Evolutionary conservation across 2,329 filamentous ascomycete genomes (phyloP).

Genomic region (Fulvia fulva): DNA sequence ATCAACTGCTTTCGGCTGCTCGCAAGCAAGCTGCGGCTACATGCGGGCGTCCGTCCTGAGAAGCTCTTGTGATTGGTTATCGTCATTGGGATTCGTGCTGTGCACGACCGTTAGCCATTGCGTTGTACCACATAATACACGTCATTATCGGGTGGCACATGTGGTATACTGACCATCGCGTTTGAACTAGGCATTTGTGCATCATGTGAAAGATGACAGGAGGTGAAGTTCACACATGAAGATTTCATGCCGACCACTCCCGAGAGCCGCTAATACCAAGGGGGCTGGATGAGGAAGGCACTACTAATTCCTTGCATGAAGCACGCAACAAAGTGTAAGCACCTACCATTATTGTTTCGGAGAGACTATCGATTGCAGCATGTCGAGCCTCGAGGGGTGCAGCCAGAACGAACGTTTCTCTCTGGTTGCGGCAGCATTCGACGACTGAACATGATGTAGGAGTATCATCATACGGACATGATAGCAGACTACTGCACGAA

Average conservation of each 20-base stretch:
- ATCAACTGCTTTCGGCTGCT: neutral
- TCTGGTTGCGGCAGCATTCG: neutral
- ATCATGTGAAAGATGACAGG: neutral
- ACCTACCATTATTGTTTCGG: neutral
- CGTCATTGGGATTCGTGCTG: conserved; percentile 10
- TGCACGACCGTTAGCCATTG: neutral
- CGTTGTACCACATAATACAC: neutral
- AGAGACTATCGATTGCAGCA: neutral
- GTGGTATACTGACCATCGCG: neutral
- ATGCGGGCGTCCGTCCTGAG: conserved; percentile 9
- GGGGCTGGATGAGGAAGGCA: neutral
- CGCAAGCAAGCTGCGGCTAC: conserved; percentile 8
- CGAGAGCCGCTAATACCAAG: neutral
- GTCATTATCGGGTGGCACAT: neutral
- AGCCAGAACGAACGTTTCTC: neutral
- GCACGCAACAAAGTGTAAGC: neutral
- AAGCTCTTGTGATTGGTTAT: conserved; percentile 14
- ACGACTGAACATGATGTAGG: too few species aligned
- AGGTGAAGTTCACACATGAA: neutral
- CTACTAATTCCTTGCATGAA: neutral
- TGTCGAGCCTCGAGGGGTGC: too few species aligned
- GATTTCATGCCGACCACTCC: neutral
- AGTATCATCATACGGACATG: too few species aligned
- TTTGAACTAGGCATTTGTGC: neutral
- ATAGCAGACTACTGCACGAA: too few species aligned